Conservation (phyloP, 2,329 filamentous ascomycete genomes). For the Trichoderma sp. region DNA sequence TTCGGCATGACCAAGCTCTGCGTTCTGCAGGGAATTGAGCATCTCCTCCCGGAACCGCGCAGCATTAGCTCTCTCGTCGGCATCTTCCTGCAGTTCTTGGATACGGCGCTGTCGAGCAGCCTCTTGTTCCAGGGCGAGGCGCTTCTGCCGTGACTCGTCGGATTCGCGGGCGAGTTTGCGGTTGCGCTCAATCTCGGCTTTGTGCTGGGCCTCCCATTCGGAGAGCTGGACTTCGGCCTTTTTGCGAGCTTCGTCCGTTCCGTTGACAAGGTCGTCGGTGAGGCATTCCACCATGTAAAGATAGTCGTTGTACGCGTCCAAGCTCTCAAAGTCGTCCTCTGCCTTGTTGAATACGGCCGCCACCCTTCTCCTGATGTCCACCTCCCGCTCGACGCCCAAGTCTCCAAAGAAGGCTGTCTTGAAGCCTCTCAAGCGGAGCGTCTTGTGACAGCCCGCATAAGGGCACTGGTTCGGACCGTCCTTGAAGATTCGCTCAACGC, state of each 20-base stretch:
- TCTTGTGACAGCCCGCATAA: conserved; percentile 83
- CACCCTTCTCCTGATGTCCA: conserved; percentile 84
- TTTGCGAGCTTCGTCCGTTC: conserved; percentile 62
- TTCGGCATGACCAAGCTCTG: conserved; percentile 60
- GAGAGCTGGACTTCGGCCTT: conserved; percentile 48
- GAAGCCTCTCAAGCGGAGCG: conserved; percentile 81
- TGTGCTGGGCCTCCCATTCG: conserved; percentile 73
- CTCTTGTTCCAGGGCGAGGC: conserved; percentile 67
- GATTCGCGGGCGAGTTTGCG: conserved; percentile 54
- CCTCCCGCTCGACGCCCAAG: conserved; percentile 84
- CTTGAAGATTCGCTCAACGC: conserved; percentile 91
- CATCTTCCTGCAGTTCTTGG: conserved; percentile 66
- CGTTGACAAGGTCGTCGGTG: conserved; percentile 82
- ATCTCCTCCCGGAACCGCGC: conserved; percentile 67
- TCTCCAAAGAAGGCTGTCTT: conserved; percentile 88
- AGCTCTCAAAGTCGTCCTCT: conserved; percentile 86
- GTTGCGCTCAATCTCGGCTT: conserved; percentile 66
- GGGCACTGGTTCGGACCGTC: conserved; percentile 91
- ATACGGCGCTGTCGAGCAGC: conserved; percentile 60
- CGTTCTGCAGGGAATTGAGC: conserved; percentile 67
- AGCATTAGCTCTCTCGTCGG: conserved; percentile 66
- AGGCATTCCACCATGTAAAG: conserved; percentile 89
- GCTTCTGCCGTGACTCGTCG: conserved; percentile 53
- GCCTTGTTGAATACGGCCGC: conserved; percentile 80
- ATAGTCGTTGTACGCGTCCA: conserved; percentile 89